phyloP scores from a whole-genome alignment of 2,329 filamentous ascomycete species.

The Ophiostoma perfectum region DNA sequence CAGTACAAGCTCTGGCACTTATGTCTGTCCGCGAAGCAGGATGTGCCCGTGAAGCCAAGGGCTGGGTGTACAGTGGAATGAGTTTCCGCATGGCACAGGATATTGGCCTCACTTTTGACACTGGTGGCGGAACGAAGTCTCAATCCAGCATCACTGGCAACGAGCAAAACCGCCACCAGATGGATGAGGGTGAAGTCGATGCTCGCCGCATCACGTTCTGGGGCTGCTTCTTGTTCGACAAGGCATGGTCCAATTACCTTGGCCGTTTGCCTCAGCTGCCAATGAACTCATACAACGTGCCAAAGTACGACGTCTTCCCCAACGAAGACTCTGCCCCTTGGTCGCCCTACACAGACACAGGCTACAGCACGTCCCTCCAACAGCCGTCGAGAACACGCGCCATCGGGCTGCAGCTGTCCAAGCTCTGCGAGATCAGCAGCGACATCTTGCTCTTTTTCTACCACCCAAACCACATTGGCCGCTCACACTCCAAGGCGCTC shows the following conservation, averaged over 20 bases:
- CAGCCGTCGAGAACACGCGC: constrained; percentile 82
- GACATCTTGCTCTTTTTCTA: constrained; percentile 89
- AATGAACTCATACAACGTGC: constrained; percentile 71
- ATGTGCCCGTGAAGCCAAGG: constrained; percentile 87
- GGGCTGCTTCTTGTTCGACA: constrained; percentile 98
- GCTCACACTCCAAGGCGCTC: constrained; percentile 65
- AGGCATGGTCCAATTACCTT: constrained; percentile 97
- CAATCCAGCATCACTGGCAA: not conserved
- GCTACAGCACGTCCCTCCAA: constrained; percentile 63
- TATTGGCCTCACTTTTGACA: constrained; percentile 82
- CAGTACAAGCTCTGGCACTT: constrained; percentile 84
- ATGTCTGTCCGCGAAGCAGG: constrained; percentile 97
- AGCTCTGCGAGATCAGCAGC: constrained; percentile 87
- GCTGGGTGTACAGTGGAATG: constrained; percentile 98
- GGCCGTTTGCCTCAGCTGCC: constrained; percentile 85
- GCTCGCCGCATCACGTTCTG: constrained; percentile 89
- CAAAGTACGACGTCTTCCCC: constrained; percentile 86
- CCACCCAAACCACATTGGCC: constrained; percentile 64
- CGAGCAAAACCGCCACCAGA: constrained; percentile 27
- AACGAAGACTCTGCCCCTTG: constrained; percentile 79
- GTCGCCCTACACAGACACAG: constrained; percentile 73
- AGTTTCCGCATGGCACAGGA: constrained; percentile 97
- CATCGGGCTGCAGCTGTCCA: constrained; percentile 72
- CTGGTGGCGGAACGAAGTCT: constrained; percentile 43
- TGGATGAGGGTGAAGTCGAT: constrained; percentile 80